Conservation (phyloP, 2,329 filamentous ascomycete genomes). For the Fusarium sacchari region DNA sequence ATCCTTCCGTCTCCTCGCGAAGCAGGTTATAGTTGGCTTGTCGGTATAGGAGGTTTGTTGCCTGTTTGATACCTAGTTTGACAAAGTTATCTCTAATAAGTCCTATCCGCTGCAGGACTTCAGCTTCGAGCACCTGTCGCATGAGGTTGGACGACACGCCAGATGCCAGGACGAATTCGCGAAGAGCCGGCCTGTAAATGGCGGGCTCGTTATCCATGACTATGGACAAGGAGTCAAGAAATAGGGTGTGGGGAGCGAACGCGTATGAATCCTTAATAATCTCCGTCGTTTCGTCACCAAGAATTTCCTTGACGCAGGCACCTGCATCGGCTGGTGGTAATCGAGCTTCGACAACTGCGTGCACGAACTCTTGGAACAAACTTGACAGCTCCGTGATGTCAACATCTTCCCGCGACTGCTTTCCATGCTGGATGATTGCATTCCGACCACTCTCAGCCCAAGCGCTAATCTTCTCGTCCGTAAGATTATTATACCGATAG, state of each 20-base stretch:
- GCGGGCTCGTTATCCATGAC: constrained; percentile 76
- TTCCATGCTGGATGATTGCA: constrained; percentile 72
- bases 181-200: constrained; percentile 62
- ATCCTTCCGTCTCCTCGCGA: constrained; percentile 95
- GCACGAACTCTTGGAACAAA: constrained; percentile 86
- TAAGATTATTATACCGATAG: constrained; percentile 81
- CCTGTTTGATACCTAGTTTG: constrained; percentile 84
- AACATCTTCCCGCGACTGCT: constrained; percentile 72
- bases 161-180: constrained; percentile 76
- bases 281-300: constrained; percentile 65
- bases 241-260: constrained; percentile 74
- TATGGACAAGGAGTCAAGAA: constrained; percentile 85
- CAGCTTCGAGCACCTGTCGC: constrained; percentile 84
- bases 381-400: constrained; percentile 75
- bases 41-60: constrained; percentile 92
- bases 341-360: constrained; percentile 75
- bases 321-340: constrained; percentile 77
- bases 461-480: constrained; percentile 70
- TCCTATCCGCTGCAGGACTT: constrained; percentile 77
- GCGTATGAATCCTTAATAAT: constrained; percentile 60
- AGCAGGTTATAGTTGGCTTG: constrained; percentile 97
- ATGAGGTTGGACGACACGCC: constrained; percentile 77
- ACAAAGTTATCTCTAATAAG: constrained; percentile 87
- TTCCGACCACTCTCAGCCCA: constrained; percentile 77
- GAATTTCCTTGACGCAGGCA: constrained; percentile 75